Conservation (phyloP, 352 stramenopile species). For the Peronospora farinosa region DNA sequence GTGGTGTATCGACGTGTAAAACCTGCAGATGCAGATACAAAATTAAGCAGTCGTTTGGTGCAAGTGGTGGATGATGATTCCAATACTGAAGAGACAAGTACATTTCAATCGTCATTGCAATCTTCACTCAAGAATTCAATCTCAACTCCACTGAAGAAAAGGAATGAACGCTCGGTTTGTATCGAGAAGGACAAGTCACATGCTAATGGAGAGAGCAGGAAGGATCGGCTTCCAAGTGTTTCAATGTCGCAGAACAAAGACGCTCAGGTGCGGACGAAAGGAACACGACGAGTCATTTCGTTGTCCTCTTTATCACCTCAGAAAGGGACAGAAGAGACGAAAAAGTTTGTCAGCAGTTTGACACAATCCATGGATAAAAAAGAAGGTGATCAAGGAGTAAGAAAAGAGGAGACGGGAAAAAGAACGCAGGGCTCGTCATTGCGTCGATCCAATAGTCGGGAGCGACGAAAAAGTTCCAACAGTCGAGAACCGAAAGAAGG, state of each 20-base stretch:
- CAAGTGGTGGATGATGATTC: conserved; percentile 21
- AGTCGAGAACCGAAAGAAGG: conserved; percentile 17
- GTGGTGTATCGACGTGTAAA: conserved; percentile 43
- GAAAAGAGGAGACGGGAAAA: conserved; percentile 10
- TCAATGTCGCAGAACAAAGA: conserved; percentile 11
- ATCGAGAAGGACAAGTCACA: conserved; percentile 8
- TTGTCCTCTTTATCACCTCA: conserved; percentile 32
- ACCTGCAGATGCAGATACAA: conserved; percentile 10
- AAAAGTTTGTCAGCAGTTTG: conserved; percentile 38
- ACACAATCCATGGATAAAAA: conserved; percentile 25
- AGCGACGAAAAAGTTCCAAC: conserved; percentile 15
- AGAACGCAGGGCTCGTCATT: conserved; percentile 11
- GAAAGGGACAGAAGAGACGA: conserved; percentile 18
- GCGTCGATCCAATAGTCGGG: conserved; percentile 19
- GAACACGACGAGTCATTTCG: conserved; percentile 26
- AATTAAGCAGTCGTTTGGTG: conserved; percentile 17
- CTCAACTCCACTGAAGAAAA: conserved; percentile 17
- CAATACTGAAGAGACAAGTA: conserved; percentile 1
- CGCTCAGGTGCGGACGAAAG: conserved; percentile 26
- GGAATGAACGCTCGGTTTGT: conserved; percentile 16
- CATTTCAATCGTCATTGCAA: conserved; percentile 52
- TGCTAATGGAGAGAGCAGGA: conserved; percentile 6
- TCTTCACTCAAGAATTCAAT: conserved; percentile 45
- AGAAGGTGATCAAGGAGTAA: conserved; percentile 13
- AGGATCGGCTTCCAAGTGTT: conserved; percentile 8